Conservation (phyloP, 164 flowering plant genomes). For the Vitis rotundifolia region DNA sequence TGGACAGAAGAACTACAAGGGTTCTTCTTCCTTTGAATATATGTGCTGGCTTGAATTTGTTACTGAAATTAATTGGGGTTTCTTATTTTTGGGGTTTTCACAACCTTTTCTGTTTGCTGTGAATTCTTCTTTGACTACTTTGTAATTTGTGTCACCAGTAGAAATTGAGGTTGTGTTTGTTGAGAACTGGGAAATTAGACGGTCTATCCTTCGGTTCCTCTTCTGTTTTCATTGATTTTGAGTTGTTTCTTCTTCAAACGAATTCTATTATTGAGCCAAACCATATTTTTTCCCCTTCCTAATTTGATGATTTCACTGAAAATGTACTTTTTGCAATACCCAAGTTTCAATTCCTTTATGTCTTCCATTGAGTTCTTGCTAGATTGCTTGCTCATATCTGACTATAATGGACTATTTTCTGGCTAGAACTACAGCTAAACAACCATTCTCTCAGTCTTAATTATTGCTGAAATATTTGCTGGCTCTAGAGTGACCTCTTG, state of each 20-base stretch:
- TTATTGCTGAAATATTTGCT: not conserved
- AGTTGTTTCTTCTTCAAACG: slow-evolving; percentile 1
- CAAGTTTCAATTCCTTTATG: not conserved
- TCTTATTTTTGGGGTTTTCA: not conserved
- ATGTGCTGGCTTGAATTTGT: not conserved
- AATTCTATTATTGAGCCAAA: slow-evolving; percentile 8
- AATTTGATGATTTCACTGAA: not conserved
- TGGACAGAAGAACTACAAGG: not conserved
- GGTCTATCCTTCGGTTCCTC: not conserved
- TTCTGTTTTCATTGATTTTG: not conserved
- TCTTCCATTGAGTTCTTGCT: not conserved
- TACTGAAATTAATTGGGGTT: slow-evolving; percentile 2
- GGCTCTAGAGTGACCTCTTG: not conserved
- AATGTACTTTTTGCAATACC: not conserved
- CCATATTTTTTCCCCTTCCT: not conserved
- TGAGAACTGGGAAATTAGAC: slow-evolving; percentile 8
- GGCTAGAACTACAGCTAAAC: too few relatives aligned
- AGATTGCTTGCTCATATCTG: not conserved
- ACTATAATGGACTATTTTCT: not conserved
- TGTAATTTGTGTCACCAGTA: slow-evolving; percentile 7
- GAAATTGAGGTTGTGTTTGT: slow-evolving; percentile 9
- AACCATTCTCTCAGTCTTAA: not conserved
- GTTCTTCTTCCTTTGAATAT: slow-evolving; percentile 6
- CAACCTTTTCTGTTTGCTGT: not conserved
- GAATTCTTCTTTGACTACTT: slow-evolving; percentile 12